Percentiles rank a stretch among this genome's conserved stretches.
These are phyloP conservation scores for Cytospora schulzeri DNA, from an alignment of 2,329 filamentous ascomycete genomes.

Conservation along the genomic window DNA sequence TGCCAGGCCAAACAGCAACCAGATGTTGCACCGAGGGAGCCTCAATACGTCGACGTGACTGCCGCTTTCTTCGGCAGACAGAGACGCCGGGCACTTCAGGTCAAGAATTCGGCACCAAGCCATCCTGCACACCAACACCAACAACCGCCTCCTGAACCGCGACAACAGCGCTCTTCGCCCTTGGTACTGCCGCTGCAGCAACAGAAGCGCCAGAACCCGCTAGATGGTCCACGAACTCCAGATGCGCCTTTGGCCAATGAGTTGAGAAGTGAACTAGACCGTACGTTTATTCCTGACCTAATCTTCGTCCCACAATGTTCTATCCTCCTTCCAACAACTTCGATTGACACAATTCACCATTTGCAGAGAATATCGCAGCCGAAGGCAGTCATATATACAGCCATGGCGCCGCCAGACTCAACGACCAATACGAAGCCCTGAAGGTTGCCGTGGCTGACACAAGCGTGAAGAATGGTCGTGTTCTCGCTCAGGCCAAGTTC, in stretches of 20 bases:
- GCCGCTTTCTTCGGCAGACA: constrained; percentile 25
- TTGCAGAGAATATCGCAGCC: constrained; percentile 9
- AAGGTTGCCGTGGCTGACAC: not conserved
- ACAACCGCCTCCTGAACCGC: not conserved
- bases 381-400: constrained; percentile 19
- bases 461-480: constrained; percentile 2
- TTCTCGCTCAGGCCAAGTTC: constrained; percentile 10
- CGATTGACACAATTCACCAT: not conserved
- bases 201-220: not conserved
- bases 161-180: not conserved
- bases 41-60: constrained; percentile 8
- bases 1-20: not conserved
- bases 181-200: not conserved
- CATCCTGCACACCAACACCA: constrained; percentile 6
- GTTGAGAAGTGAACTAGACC: constrained; percentile 6
- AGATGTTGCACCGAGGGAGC: not conserved
- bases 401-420: constrained; percentile 1
- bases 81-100: not conserved
- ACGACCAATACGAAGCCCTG: constrained; percentile 6
- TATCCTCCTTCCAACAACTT: not conserved
- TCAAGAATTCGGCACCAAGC: not conserved
- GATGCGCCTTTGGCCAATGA: constrained; percentile 12
- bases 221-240: too few relatives aligned
- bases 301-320: not conserved
- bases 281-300: not conserved